Evolutionary conservation across 495 filamentous ascomycete species (phyloP).

Genomic region (Diplogelasinospora grovesii): DNA sequence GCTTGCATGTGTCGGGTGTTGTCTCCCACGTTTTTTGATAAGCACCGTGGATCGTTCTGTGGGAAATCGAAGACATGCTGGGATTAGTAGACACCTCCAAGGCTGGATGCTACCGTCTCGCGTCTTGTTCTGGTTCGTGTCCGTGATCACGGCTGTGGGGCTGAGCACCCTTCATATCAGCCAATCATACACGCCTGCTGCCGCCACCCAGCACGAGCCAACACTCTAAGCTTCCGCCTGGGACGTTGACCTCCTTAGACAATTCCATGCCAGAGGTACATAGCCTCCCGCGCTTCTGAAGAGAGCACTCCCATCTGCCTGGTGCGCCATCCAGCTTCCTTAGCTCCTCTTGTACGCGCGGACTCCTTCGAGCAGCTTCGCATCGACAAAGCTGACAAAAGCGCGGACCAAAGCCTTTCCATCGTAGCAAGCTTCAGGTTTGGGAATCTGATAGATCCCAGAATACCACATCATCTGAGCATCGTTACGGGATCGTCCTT

Average conservation of each 20-base stretch:
- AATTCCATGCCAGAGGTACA: too few species aligned
- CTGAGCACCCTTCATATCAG: too few species aligned
- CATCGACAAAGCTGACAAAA: too few species aligned
- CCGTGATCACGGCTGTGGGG: conserved; percentile 16
- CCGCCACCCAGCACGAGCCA: too few species aligned
- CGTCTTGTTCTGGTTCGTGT: conserved; percentile 6
- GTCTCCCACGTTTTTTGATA: background rate
- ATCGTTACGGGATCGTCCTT: conserved; percentile 2
- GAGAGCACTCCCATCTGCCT: background rate
- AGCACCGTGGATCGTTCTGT: background rate
- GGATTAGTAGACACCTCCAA: too few species aligned
- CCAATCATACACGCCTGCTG: conserved; percentile 7
- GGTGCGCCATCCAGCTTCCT: background rate
- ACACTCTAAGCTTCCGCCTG: too few species aligned
- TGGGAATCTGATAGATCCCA: too few species aligned
- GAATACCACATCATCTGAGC: conserved; percentile 13
- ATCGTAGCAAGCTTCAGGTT: too few species aligned
- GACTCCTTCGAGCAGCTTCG: too few species aligned
- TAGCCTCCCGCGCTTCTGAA: too few species aligned
- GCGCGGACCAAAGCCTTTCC: too few species aligned
- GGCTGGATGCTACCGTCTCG: conserved; percentile 11
- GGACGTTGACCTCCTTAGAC: too few species aligned
- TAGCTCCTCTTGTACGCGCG: background rate
- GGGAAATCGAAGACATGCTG: background rate
- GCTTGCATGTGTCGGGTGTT: background rate